A percentile compares a stretch with the other conserved stretches of the same genome.
Conservation (phyloP, 2,329 filamentous ascomycete species). For the Sclerotiophoma versabilis region DNA sequence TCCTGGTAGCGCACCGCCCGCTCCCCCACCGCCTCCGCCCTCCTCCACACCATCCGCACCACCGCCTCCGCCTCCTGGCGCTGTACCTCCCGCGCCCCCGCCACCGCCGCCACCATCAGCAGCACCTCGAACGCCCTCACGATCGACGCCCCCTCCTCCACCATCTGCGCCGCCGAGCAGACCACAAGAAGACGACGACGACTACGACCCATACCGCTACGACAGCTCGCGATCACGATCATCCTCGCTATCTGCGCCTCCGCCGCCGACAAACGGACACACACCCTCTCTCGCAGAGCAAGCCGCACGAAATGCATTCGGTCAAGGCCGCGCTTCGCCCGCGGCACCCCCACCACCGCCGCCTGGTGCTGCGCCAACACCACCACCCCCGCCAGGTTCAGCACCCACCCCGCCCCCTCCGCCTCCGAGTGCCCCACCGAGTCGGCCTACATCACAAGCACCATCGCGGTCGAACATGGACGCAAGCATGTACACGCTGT, state of each 20-base stretch:
- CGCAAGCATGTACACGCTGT: slow-evolving; percentile 74
- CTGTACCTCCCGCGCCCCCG: slow-evolving; percentile 48
- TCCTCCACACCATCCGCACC: slow-evolving; percentile 53
- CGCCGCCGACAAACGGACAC: slow-evolving; percentile 57
- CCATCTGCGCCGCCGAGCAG: slow-evolving; percentile 48
- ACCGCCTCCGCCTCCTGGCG: slow-evolving; percentile 52
- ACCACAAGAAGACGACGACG: slow-evolving; percentile 30
- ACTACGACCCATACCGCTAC: slow-evolving; percentile 55
- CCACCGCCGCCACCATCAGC: slow-evolving; percentile 39
- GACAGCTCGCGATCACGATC: slow-evolving; percentile 23
- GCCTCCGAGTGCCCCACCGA: slow-evolving; percentile 35
- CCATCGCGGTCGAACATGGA: slow-evolving; percentile 71
- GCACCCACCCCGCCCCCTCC: slow-evolving; percentile 46
- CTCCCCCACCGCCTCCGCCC: slow-evolving; percentile 47
- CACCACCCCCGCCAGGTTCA: slow-evolving; percentile 57
- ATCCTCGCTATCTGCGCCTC: slow-evolving; percentile 54
- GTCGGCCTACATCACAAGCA: slow-evolving; percentile 49
- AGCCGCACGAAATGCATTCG: slow-evolving; percentile 65
- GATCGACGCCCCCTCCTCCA: slow-evolving; percentile 31
- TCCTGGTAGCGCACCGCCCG: slow-evolving; percentile 45
- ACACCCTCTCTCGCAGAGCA: slow-evolving; percentile 62
- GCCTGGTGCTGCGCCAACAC: slow-evolving; percentile 58
- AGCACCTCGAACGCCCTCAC: slow-evolving; percentile 38
- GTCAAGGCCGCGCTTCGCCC: slow-evolving; percentile 50
- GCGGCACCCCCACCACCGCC: slow-evolving; percentile 51